These are phyloP conservation scores for Fibroporia radiculosa DNA, from an alignment of 768 basidiomycete species.

Conservation along the genomic window DNA sequence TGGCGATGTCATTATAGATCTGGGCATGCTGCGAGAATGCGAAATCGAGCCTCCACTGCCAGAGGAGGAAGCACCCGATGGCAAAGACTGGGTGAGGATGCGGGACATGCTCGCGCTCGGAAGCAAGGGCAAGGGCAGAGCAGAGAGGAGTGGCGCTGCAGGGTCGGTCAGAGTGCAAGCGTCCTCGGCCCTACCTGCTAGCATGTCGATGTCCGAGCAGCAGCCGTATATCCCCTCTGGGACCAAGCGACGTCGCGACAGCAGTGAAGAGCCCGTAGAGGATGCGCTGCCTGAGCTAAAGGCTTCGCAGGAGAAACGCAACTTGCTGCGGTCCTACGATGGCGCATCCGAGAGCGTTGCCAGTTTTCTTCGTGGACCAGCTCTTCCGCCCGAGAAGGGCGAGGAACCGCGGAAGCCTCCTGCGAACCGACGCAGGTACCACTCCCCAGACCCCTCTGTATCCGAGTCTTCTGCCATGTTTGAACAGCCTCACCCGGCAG, in stretches of 20 bases:
- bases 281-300: background rate
- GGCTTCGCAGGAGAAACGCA: constrained; percentile 2
- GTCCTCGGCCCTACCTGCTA: background rate
- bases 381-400: constrained; percentile 20
- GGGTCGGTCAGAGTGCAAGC: background rate
- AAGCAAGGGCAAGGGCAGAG: constrained; percentile 47
- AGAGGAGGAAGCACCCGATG: constrained; percentile 5
- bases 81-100: constrained; percentile 51
- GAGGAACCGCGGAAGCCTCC: constrained; percentile 22
- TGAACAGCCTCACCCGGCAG: too few species aligned
- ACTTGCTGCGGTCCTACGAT: constrained; percentile 29
- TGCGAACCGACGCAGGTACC: constrained; percentile 16
- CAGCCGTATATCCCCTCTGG: background rate
- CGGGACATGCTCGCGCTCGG: constrained; percentile 42
- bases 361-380: constrained; percentile 38
- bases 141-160: background rate
- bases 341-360: constrained; percentile 47
- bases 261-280: constrained; percentile 14
- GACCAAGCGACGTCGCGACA: constrained; percentile 45
- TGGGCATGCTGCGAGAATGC: constrained; percentile 59
- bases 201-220: background rate
- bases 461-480: too few species aligned
- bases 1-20: constrained; percentile 81
- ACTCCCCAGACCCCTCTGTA: constrained; percentile 1
- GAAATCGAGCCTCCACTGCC: constrained; percentile 52